Evolutionary conservation across 306 rosid genomes (phyloP), one percentile per base, ranked within the genome.

Genomic region (Morella rubra): DNA sequence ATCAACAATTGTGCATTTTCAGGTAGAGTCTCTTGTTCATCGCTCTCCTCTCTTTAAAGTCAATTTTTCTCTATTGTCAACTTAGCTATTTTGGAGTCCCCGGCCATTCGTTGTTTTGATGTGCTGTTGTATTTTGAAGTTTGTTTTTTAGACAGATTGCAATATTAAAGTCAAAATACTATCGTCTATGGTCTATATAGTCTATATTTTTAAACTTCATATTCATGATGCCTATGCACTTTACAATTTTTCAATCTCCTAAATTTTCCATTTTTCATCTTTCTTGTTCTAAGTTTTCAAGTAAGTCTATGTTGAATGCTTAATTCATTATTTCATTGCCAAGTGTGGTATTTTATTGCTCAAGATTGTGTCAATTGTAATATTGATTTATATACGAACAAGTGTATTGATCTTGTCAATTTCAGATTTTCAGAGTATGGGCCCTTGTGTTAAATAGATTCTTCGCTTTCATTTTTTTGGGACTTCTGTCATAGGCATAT

Each of bases 1-100:
- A 66, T 89, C 99, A 7, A 92, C 99, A 37, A 86, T 95, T 54
- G 93, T 87, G 78, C 99, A 95, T 77, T 95, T 95, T 79, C 99
- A 95, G 99, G 99, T 95, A 86, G 85, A 79, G 74, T 70, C 54
- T 83, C 20, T 27, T 74, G 44, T 52, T 61, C 54, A 11, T 56
- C 1, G 18, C 47, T 74, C 61, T 42, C 53, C 22, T 14, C 8
- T 27, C 14, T 55, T 51, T 74, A 52, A 9, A 75, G 58, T 19
- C 24, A 50, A 22, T 47, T 54, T 66, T 65, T 24, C 18, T 16
- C 7, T 42, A 6, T 42, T 9, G 50, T 65, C 15, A 18, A 44
- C 41, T 42, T 42, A 16, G 27, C 49, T 65, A 65, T 65, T 65
- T 18, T 42, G 71, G 70, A 65, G 49, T 65, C 71, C 24, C 10